phyloP scores from a whole-genome alignment of 1,139 yeast species.

The Pichia sp. region DNA sequence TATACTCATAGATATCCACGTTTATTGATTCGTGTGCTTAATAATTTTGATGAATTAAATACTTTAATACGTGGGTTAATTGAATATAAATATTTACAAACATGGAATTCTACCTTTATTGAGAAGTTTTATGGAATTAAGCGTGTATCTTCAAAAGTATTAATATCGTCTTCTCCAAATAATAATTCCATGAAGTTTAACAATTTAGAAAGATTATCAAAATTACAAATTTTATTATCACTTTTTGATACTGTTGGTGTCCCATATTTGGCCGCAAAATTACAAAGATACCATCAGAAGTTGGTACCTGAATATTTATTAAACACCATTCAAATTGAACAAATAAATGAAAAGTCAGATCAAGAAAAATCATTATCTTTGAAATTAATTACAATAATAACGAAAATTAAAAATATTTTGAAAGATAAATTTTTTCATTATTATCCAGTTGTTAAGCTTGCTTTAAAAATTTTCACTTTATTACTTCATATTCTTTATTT shows the following conservation, averaged over 20 bases:
- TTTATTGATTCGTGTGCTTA: conserved; percentile 54
- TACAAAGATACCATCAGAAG: conserved; percentile 59
- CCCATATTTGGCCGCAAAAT: conserved; percentile 64
- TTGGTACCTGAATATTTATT: conserved; percentile 55
- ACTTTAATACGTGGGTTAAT: conserved; percentile 55
- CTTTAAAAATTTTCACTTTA: conserved; percentile 47
- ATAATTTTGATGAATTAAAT: conserved; percentile 73
- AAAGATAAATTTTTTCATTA: conserved; percentile 44
- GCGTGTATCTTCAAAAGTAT: conserved; percentile 39
- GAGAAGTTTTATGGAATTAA: conserved; percentile 91
- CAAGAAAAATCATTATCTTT: not conserved
- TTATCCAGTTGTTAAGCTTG: conserved; percentile 56
- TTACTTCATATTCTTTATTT: conserved; percentile 58
- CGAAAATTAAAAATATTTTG: conserved; percentile 8
- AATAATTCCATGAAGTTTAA: conserved; percentile 31
- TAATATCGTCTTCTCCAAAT: conserved; percentile 1
- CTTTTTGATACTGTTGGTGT: conserved; percentile 58
- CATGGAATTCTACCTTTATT: conserved; percentile 83
- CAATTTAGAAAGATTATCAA: conserved; percentile 47
- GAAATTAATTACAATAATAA: not conserved
- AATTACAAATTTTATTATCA: conserved; percentile 50
- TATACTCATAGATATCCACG: conserved; percentile 78
- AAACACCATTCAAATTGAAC: conserved; percentile 25
- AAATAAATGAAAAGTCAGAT: not conserved
- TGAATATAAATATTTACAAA: conserved; percentile 64